Conservation (phyloP, 2,329 filamentous ascomycete species). For the Alternaria triticimaculans region DNA sequence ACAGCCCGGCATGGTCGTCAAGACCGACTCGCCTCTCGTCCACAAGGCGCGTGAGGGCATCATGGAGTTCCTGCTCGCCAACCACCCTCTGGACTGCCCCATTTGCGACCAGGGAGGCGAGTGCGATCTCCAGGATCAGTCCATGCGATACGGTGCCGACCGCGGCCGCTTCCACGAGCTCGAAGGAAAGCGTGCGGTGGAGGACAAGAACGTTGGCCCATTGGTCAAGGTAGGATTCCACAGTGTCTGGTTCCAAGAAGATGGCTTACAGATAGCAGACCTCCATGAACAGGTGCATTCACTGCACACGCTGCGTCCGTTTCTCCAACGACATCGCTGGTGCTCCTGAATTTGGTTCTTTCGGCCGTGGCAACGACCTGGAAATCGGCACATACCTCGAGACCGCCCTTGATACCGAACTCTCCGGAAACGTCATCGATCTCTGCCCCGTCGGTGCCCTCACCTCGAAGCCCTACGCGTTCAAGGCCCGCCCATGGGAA, state of each 20-base stretch:
- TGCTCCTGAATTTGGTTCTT: constrained; percentile 91
- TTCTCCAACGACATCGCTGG: constrained; percentile 98
- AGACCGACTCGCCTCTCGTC: constrained; percentile 93
- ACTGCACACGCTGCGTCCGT: constrained; percentile 96
- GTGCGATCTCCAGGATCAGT: constrained; percentile 98
- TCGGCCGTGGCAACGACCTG: constrained; percentile 93
- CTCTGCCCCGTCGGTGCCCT: constrained; percentile 96
- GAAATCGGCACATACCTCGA: constrained; percentile 99
- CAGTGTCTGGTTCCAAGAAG: not conserved
- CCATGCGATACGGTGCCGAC: constrained; percentile 97
- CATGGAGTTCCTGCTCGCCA: constrained; percentile 97
- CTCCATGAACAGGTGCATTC: constrained; percentile 99
- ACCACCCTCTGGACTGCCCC: constrained; percentile 94
- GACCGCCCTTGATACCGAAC: constrained; percentile 88
- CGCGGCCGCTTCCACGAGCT: constrained; percentile 96
- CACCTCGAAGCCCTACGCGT: constrained; percentile 96
- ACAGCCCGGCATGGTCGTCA: constrained; percentile 98
- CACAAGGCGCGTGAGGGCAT: constrained; percentile 99
- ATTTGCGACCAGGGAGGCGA: constrained; percentile 99
- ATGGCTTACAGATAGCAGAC: constrained; percentile 61
- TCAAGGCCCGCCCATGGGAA: constrained; percentile 96
- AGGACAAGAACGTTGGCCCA: constrained; percentile 99
- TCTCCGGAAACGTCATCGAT: constrained; percentile 97
- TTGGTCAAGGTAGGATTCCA: constrained; percentile 72
- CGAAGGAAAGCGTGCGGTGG: constrained; percentile 93